Conservation (phyloP, 768 basidiomycete genomes). For the Hebeloma cylindrosporum region DNA sequence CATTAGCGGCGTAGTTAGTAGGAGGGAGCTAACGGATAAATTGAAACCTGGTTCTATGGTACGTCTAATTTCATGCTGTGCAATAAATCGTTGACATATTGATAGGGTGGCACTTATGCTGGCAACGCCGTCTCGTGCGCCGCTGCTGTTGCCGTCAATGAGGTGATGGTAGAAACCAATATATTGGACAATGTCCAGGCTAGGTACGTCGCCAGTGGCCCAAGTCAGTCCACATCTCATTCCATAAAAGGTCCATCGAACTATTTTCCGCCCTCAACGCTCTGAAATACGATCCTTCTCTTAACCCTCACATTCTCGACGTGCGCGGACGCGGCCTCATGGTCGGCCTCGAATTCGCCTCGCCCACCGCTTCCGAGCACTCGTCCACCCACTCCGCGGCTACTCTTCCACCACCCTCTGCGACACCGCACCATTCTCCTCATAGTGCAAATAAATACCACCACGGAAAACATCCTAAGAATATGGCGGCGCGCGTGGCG, state of each 20-base stretch:
- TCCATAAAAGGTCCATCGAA: slow-evolving; percentile 60
- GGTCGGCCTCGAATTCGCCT: slow-evolving; percentile 79
- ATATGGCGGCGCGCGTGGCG: slow-evolving; percentile 67
- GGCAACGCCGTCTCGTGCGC: slow-evolving; percentile 94
- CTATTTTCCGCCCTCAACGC: slow-evolving; percentile 61
- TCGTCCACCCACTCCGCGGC: slow-evolving; percentile 22
- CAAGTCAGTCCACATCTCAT: background rate
- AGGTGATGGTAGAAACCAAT: slow-evolving; percentile 78
- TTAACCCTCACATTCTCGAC: slow-evolving; percentile 70
- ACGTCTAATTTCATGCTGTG: slow-evolving; percentile 12
- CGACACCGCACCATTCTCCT: background rate
- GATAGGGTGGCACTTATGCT: slow-evolving; percentile 83
- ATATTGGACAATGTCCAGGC: slow-evolving; percentile 76
- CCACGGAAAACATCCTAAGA: slow-evolving; percentile 33
- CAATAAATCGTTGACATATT: slow-evolving; percentile 1
- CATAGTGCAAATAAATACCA: background rate
- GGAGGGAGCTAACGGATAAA: slow-evolving; percentile 78
- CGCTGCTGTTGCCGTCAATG: slow-evolving; percentile 80
- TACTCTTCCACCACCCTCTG: slow-evolving; percentile 3
- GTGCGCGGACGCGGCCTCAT: slow-evolving; percentile 89
- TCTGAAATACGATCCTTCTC: slow-evolving; percentile 52
- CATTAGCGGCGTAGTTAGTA: slow-evolving; percentile 79
- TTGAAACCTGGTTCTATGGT: slow-evolving; percentile 82
- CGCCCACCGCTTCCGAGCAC: slow-evolving; percentile 51
- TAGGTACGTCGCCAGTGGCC: slow-evolving; percentile 42